Conservation (phyloP, 2,329 filamentous ascomycete genomes). For the Trichophyton schoenleinii region DNA sequence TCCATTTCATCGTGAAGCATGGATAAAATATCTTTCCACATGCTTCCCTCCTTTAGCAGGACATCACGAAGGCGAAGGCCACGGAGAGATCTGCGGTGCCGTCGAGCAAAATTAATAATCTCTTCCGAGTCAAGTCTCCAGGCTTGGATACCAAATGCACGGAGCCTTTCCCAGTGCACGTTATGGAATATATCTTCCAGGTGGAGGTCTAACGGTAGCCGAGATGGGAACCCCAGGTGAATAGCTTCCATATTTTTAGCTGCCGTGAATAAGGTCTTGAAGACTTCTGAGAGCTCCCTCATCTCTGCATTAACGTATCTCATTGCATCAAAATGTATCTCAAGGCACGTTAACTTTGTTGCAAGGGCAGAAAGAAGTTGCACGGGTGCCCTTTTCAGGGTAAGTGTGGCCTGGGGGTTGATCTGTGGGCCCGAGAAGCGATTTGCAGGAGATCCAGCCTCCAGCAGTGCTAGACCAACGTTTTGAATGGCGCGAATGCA, state of each 20-base stretch:
- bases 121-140: conserved; percentile 51
- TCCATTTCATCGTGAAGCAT: conserved; percentile 46
- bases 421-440: conserved; percentile 52
- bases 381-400: conserved; percentile 37
- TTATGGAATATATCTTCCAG: conserved; percentile 52
- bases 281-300: conserved; percentile 44
- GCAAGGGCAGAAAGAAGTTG: conserved; percentile 40
- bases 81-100: conserved; percentile 45
- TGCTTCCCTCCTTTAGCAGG: conserved; percentile 46
- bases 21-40: conserved; percentile 49
- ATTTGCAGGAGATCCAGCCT: conserved; percentile 44
- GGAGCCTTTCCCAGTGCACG: conserved; percentile 47
- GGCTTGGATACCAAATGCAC: conserved; percentile 52
- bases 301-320: conserved; percentile 46
- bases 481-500: conserved; percentile 50
- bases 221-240: conserved; percentile 51
- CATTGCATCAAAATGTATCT: conserved; percentile 51
- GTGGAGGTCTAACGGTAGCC: conserved; percentile 43
- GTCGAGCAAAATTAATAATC: conserved; percentile 44
- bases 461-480: conserved; percentile 44
- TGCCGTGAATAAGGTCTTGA: conserved; percentile 45
- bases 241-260: conserved; percentile 50
- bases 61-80: conserved; percentile 49
- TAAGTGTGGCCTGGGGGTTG: conserved; percentile 46
- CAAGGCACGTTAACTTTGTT: conserved; percentile 47